These are phyloP conservation scores for Tricholoma flavovirens DNA, from an alignment of 768 basidiomycete species.

Conservation along the genomic window DNA sequence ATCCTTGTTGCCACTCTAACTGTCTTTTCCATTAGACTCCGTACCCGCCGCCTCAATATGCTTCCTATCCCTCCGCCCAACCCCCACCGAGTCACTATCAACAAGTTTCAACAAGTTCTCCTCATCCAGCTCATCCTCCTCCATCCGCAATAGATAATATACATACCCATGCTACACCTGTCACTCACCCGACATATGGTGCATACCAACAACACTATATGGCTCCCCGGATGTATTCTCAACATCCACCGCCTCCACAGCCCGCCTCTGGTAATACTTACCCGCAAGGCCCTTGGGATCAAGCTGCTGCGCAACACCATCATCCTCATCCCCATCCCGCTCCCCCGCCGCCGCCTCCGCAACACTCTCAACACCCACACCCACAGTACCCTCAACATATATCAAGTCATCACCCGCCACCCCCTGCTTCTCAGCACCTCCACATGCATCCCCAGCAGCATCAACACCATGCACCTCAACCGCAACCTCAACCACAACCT, in stretches of 20 bases:
- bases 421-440: conserved; percentile 15
- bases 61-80: conserved; percentile 34
- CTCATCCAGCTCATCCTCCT: conserved; percentile 21
- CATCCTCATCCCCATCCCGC: conserved; percentile 16
- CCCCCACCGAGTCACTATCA: conserved; percentile 28
- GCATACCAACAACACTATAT: conserved; percentile 28
- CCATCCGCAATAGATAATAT: conserved; percentile 38
- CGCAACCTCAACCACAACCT: conserved; percentile 8
- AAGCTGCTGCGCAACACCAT: conserved; percentile 19
- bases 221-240: conserved; percentile 26
- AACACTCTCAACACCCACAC: conserved; percentile 20
- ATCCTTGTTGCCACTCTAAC: not conserved
- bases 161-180: conserved; percentile 32
- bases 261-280: conserved; percentile 33
- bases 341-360: conserved; percentile 11
- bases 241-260: conserved; percentile 26
- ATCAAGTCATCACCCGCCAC: conserved; percentile 20
- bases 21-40: conserved; percentile 20
- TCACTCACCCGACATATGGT: conserved; percentile 31
- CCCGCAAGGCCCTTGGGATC: conserved; percentile 38
- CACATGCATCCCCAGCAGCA: conserved; percentile 12
- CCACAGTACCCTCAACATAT: conserved; percentile 12
- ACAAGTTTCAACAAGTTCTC: conserved; percentile 24
- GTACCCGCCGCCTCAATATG: conserved; percentile 36
- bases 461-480: conserved; percentile 15